Percentiles rank a stretch among this genome's conserved stretches.
These are phyloP conservation scores for Stropharia rugosoannulata DNA, from an alignment of 768 basidiomycete species.

Conservation along the genomic window DNA sequence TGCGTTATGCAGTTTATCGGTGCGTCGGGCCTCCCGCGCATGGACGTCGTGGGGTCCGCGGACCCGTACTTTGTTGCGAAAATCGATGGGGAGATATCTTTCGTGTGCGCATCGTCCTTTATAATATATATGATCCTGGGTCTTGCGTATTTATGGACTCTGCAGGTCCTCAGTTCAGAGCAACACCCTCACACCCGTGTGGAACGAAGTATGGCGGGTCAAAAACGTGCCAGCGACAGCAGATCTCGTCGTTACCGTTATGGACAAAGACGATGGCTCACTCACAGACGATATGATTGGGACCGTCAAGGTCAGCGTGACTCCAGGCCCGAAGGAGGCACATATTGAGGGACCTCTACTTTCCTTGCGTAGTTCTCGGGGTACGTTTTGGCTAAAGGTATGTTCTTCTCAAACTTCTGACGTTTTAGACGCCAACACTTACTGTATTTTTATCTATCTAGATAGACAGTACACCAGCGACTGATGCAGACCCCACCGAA, in stretches of 20 bases:
- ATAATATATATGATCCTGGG: background rate
- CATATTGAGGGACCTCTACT: conserved; percentile 56
- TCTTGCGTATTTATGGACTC: background rate
- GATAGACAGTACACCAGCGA: conserved; percentile 56
- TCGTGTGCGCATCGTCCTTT: conserved; percentile 46
- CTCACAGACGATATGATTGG: conserved; percentile 66
- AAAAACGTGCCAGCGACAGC: conserved; percentile 73
- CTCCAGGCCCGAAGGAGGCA: conserved; percentile 61
- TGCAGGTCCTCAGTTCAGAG: conserved; percentile 63
- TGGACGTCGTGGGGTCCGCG: conserved; percentile 62
- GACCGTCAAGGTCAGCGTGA: conserved; percentile 51
- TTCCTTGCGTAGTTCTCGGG: conserved; percentile 38
- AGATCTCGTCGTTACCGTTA: conserved; percentile 54
- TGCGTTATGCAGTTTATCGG: conserved; percentile 56
- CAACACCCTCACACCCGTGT: conserved; percentile 60
- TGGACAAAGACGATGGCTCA: conserved; percentile 65
- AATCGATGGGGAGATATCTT: conserved; percentile 61
- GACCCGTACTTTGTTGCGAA: conserved; percentile 76
- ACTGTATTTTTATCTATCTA: conserved; percentile 18
- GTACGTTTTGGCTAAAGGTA: conserved; percentile 73
- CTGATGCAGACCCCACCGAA: conserved; percentile 31
- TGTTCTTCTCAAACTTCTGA: conserved; percentile 1
- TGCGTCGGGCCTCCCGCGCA: conserved; percentile 65
- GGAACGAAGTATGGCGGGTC: conserved; percentile 75
- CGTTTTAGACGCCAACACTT: background rate